Conservation (phyloP, 2,329 filamentous ascomycete species). For the Ascocoryne sarcoides region DNA sequence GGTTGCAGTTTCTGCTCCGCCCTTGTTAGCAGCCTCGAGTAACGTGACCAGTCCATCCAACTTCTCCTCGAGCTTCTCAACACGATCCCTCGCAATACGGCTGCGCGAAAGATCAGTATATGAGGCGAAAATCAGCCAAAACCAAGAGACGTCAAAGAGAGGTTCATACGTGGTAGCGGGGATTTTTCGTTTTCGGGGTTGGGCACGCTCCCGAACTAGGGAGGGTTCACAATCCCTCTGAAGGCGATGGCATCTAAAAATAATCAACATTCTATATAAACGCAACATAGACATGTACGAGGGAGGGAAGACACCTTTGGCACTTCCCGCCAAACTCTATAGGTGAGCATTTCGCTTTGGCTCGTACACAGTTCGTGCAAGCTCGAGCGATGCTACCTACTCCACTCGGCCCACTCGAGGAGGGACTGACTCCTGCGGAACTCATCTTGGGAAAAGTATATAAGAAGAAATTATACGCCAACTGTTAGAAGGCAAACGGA, state of each 20-base stretch:
- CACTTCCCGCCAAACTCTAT: background rate
- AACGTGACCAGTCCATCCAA: slow-evolving; percentile 15
- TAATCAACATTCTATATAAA: background rate
- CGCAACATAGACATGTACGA: too few relatives aligned
- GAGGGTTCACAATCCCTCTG: slow-evolving; percentile 12
- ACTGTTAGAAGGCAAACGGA: too few relatives aligned
- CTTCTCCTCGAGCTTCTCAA: slow-evolving; percentile 18
- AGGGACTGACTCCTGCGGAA: background rate
- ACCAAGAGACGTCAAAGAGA: background rate
- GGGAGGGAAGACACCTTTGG: too few relatives aligned
- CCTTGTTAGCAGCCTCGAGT: slow-evolving; percentile 8
- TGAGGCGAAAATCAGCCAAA: background rate
- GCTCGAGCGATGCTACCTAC: background rate
- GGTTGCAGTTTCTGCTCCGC: background rate
- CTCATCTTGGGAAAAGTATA: background rate
- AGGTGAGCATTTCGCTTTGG: background rate
- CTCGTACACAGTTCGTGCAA: background rate
- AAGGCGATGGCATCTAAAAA: slow-evolving; percentile 14
- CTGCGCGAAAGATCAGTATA: background rate
- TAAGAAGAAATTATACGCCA: too few relatives aligned
- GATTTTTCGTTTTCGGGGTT: slow-evolving; percentile 8
- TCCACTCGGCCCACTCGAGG: background rate
- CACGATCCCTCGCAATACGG: slow-evolving; percentile 7
- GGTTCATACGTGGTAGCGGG: slow-evolving; percentile 5
- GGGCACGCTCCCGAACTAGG: slow-evolving; percentile 2